A percentile compares a stretch with the other conserved stretches of the same genome.
These are phyloP conservation scores for Curvularia spicifera DNA, from an alignment of 2,329 filamentous ascomycete genomes.

Conservation along the genomic window DNA sequence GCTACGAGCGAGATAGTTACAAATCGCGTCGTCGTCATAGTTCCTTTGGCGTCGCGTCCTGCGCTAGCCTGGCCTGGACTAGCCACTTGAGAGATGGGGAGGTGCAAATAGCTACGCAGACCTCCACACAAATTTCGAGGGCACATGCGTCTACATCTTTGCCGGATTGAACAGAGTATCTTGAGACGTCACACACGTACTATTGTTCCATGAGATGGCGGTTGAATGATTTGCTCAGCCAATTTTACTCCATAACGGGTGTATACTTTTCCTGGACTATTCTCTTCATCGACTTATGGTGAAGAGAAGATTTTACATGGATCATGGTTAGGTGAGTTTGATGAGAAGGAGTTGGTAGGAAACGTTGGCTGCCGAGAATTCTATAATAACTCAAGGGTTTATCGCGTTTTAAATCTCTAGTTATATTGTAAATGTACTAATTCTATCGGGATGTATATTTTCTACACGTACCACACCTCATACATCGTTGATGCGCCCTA, in stretches of 20 bases:
- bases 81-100: background rate
- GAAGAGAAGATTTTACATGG: background rate
- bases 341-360: too few species aligned
- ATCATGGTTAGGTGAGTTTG: background rate
- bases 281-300: background rate
- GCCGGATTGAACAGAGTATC: too few species aligned
- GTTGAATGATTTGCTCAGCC: background rate
- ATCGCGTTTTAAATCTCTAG: too few species aligned
- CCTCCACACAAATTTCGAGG: background rate
- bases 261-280: background rate
- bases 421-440: too few species aligned
- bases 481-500: background rate
- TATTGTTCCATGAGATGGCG: too few species aligned
- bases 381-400: too few species aligned
- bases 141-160: background rate
- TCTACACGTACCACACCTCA: background rate
- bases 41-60: background rate
- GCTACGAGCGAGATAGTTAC: background rate
- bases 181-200: too few species aligned
- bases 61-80: background rate
- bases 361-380: too few species aligned
- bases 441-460: too few species aligned
- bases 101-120: background rate
- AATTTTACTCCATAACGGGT: background rate
- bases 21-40: slow-evolving; percentile 7